A percentile compares a stretch with the other conserved stretches of the same genome.
phyloP scores from a whole-genome alignment of 495 filamentous ascomycete genomes.

The Penicillium tannophilum region DNA sequence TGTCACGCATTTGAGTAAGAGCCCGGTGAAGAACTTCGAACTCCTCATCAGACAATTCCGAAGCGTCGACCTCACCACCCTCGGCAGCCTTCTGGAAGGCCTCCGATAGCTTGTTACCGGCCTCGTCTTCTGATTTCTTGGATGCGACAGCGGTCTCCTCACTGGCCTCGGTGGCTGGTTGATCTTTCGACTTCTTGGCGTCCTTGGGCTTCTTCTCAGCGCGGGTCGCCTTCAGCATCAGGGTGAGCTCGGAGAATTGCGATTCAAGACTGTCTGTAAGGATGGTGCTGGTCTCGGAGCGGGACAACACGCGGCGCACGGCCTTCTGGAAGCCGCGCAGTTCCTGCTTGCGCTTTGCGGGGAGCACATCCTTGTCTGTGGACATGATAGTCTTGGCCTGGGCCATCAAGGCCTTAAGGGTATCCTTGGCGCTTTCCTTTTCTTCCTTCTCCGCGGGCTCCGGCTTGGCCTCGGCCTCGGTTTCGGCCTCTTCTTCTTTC shows the following conservation, averaged over 20 bases:
- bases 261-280: constrained; percentile 52
- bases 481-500: constrained; percentile 30
- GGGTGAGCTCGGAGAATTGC: constrained; percentile 51
- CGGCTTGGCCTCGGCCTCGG: constrained; percentile 24
- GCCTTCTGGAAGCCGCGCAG: constrained; percentile 59
- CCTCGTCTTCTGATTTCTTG: constrained; percentile 26
- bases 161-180: constrained; percentile 5
- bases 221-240: constrained; percentile 44
- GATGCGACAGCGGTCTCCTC: constrained; percentile 8
- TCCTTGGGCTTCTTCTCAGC: constrained; percentile 31
- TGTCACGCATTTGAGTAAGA: constrained; percentile 61
- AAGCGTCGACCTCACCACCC: constrained; percentile 41
- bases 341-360: constrained; percentile 64
- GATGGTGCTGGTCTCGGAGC: constrained; percentile 43
- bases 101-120: constrained; percentile 40
- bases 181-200: constrained; percentile 26
- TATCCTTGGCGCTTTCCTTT: constrained; percentile 40
- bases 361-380: constrained; percentile 47
- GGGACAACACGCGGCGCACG: constrained; percentile 56
- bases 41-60: constrained; percentile 44
- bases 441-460: constrained; percentile 28
- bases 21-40: constrained; percentile 48
- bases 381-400: constrained; percentile 58
- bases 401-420: constrained; percentile 52
- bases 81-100: constrained; percentile 46